These are phyloP conservation scores for Parachaetomium inaequale DNA, from an alignment of 495 filamentous ascomycete genomes.

Conservation along the genomic window DNA sequence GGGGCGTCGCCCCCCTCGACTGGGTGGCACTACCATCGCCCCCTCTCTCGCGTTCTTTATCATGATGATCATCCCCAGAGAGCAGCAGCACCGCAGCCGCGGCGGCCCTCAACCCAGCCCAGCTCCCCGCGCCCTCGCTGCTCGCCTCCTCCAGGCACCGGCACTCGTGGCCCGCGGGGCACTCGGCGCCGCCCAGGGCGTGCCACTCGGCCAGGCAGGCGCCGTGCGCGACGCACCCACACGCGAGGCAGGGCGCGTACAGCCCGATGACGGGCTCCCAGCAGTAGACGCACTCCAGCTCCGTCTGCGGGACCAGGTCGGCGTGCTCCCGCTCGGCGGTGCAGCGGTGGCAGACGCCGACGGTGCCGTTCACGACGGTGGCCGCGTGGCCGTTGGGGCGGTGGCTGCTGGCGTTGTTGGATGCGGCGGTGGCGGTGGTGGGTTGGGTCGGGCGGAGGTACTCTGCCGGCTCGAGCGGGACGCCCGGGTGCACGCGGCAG, in stretches of 20 bases:
- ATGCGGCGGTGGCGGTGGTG: not conserved
- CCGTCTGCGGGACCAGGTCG: constrained; percentile 47
- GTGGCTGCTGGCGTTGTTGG: constrained; percentile 20
- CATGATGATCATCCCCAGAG: not conserved
- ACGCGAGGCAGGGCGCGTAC: constrained; percentile 56
- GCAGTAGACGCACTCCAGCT: constrained; percentile 58
- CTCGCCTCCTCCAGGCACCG: constrained; percentile 42
- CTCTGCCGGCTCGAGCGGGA: constrained; percentile 48
- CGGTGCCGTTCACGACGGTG: constrained; percentile 37
- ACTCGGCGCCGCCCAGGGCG: constrained; percentile 43
- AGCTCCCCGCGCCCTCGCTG: constrained; percentile 41
- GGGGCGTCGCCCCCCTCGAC: not conserved
- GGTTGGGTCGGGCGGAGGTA: constrained; percentile 27
- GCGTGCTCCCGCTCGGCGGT: constrained; percentile 38
- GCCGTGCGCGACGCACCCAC: constrained; percentile 60
- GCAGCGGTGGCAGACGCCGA: constrained; percentile 51
- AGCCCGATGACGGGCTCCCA: constrained; percentile 53
- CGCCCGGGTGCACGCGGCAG: constrained; percentile 53
- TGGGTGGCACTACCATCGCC: not conserved
- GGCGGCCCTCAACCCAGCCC: constrained; percentile 29
- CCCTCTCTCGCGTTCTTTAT: not conserved
- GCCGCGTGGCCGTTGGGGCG: constrained; percentile 24
- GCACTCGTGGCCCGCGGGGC: constrained; percentile 49
- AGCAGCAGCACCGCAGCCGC: constrained; percentile 15
- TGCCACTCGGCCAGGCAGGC: constrained; percentile 52